These are phyloP conservation scores for Colletotrichum lentis DNA, from an alignment of 2,329 filamentous ascomycete species.

Conservation along the genomic window DNA sequence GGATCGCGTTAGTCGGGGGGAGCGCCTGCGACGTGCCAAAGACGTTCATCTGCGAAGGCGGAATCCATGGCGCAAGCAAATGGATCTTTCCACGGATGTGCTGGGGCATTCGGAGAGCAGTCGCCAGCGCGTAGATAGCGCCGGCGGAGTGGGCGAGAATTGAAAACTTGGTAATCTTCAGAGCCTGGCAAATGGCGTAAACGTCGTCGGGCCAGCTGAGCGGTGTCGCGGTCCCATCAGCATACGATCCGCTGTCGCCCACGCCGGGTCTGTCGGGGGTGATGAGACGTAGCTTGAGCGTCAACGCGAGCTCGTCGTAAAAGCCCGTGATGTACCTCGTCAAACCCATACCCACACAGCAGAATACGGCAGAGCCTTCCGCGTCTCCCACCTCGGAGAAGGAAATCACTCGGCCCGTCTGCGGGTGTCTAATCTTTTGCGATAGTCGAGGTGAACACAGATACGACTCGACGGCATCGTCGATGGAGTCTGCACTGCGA, in stretches of 20 bases:
- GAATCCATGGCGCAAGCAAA: slow-evolving; percentile 95
- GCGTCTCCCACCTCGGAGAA: slow-evolving; percentile 97
- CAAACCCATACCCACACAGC: slow-evolving; percentile 96
- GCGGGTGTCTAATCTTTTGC: slow-evolving; percentile 86
- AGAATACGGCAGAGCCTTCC: slow-evolving; percentile 89
- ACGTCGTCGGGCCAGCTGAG: slow-evolving; percentile 92
- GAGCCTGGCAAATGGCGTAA: slow-evolving; percentile 87
- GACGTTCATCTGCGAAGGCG: slow-evolving; percentile 88
- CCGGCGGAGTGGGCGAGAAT: slow-evolving; percentile 95
- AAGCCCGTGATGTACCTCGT: slow-evolving; percentile 96
- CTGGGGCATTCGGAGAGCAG: slow-evolving; percentile 92
- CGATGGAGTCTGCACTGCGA: slow-evolving; percentile 83
- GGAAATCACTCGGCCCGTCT: slow-evolving; percentile 86
- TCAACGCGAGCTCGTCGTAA: slow-evolving; percentile 92
- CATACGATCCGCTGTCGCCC: slow-evolving; percentile 86
- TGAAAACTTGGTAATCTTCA: slow-evolving; percentile 95
- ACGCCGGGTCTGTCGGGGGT: slow-evolving; percentile 94
- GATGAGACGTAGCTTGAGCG: slow-evolving; percentile 86
- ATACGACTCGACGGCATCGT: slow-evolving; percentile 86
- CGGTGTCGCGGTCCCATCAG: slow-evolving; percentile 83
- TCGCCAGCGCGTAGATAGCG: slow-evolving; percentile 96
- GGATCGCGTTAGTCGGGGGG: slow-evolving; percentile 84
- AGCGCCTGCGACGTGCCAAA: slow-evolving; percentile 77
- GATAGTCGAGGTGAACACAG: slow-evolving; percentile 83
- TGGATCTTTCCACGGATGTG: slow-evolving; percentile 95